Base-by-base conservation (phyloP, 192 early-diverging fungal genomes). In the Cetraspora pellucida region DNA sequence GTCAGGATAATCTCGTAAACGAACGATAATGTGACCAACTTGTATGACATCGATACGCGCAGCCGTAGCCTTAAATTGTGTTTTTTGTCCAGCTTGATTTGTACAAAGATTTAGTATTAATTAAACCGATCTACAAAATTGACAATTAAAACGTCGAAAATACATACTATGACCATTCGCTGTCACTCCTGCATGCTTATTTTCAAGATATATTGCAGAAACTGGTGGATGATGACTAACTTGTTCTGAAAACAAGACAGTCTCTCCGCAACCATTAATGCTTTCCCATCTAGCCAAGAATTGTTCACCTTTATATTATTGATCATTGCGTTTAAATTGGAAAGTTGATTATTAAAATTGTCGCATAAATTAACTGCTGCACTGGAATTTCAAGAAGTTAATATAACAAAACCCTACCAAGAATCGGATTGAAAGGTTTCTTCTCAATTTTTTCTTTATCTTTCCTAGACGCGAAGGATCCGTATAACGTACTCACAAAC, bases 401-500 rank as follows among this genome's bases (percentile, higher is more conserved):
- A 57, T 43, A 44, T 43, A 72, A 72, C 10, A 23, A 43, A 37
- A 72, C 52, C 52, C 57, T 72, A 72, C 71, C 71, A 10, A 72
- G 71, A 7, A 72, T 72, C 11, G 71, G 71, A 58, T 72, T 72
- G 77, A 90, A 93, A 11, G 93, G 93, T 75, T 90, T 92, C 78
- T 93, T 93, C 75, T 95, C 93, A 79, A 85, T 88, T 82, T 89
- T 85, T 11, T 88, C 90, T 64, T 89, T 88, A 13, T 91, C 90
- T 31, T 89, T 85, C 68, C 92, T 89, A 61, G 86, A 89, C 61
- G 91, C 85, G 81, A 90, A 93, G 28, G 90, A 91, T 54, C 93
- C 93, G 64, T 92, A 92, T 28, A 95, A 84, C 43, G 92, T 91
- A 45, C 91, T 92, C 44, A 95, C 85, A 74, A 91, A 95, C 93